phyloP scores from a whole-genome alignment of 225 moss, liverwort and hornwort genomes.

The Asterella californica region DNA sequence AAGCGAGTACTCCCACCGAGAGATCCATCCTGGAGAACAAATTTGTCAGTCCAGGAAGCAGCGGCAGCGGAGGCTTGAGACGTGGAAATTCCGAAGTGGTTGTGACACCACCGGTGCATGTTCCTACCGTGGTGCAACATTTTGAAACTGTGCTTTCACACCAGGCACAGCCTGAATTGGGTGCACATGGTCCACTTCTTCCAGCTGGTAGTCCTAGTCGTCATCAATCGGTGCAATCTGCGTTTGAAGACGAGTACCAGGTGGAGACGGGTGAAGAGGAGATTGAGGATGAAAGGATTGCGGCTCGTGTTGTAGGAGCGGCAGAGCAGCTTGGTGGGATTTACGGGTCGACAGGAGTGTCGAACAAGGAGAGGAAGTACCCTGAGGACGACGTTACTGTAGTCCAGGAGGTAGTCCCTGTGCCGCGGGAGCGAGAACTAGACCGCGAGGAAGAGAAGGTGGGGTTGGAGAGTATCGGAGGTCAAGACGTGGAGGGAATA shows the following conservation, averaged over 20 bases:
- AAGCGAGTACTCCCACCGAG: slow-evolving; percentile 3
- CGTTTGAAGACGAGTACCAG: background rate
- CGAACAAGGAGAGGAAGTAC: background rate
- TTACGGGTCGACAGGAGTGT: background rate
- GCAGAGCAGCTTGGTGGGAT: background rate
- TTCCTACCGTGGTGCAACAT: slow-evolving; percentile 17
- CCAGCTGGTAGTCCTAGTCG: background rate
- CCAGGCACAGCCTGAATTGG: background rate
- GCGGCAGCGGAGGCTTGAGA: slow-evolving; percentile 2
- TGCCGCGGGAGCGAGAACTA: slow-evolving; percentile 6
- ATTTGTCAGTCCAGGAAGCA: background rate
- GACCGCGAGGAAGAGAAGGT: slow-evolving; percentile 20
- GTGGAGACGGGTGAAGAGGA: slow-evolving; percentile 6
- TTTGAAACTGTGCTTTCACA: slow-evolving; percentile 8
- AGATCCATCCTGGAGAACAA: background rate
- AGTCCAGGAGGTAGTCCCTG: background rate
- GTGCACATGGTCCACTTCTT: background rate
- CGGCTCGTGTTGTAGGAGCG: background rate
- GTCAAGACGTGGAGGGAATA: slow-evolving; percentile 20
- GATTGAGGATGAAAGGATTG: background rate
- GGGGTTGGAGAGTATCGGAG: slow-evolving; percentile 13
- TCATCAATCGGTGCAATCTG: background rate
- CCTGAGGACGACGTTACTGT: slow-evolving; percentile 8
- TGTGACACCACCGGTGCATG: slow-evolving; percentile 19
- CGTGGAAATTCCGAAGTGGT: slow-evolving; percentile 11